phyloP scores from a whole-genome alignment of 352 stramenopile species.

The Pythium folliculosum region DNA sequence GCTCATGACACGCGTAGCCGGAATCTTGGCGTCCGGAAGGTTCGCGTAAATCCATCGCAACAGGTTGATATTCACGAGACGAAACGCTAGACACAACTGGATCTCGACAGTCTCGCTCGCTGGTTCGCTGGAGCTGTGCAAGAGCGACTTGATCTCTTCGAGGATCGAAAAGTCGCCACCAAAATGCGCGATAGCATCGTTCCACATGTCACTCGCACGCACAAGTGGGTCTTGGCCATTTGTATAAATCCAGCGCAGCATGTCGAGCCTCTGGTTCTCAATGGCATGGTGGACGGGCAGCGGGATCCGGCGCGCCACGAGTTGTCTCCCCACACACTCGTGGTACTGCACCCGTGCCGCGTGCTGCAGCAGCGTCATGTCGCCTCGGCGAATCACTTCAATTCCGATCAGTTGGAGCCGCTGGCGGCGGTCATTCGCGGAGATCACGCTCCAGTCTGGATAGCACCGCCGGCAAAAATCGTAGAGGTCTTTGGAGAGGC shows the following conservation, averaged over 20 bases:
- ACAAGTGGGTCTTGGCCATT: slow-evolving; percentile 6
- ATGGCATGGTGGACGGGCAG: slow-evolving; percentile 24
- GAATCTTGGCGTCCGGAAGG: slow-evolving; percentile 1
- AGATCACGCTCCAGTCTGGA: slow-evolving; percentile 7
- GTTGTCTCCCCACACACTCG: slow-evolving; percentile 11
- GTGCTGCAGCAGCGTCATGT: slow-evolving; percentile 15
- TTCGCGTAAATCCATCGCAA: slow-evolving; percentile 13
- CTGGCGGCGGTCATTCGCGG: slow-evolving; percentile 11
- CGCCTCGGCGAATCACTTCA: slow-evolving; percentile 18
- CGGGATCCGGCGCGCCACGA: slow-evolving; percentile 8
- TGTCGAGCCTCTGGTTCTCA: slow-evolving; percentile 8
- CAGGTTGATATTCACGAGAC: slow-evolving; percentile 7
- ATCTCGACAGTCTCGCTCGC: neutral
- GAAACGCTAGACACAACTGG: neutral
- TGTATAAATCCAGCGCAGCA: slow-evolving; percentile 17
- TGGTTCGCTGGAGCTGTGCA: neutral
- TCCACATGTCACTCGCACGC: slow-evolving; percentile 4
- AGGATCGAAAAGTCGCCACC: slow-evolving; percentile 13
- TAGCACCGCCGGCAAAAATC: slow-evolving; percentile 10
- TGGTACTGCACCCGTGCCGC: slow-evolving; percentile 4
- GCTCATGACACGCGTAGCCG: slow-evolving; percentile 12
- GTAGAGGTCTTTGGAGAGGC: slow-evolving; percentile 12
- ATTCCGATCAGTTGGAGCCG: slow-evolving; percentile 14
- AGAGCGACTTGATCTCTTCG: slow-evolving; percentile 12
- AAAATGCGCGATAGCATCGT: slow-evolving; percentile 14